phyloP scores from a whole-genome alignment of 768 basidiomycete species.

The Lentinula detonsa region DNA sequence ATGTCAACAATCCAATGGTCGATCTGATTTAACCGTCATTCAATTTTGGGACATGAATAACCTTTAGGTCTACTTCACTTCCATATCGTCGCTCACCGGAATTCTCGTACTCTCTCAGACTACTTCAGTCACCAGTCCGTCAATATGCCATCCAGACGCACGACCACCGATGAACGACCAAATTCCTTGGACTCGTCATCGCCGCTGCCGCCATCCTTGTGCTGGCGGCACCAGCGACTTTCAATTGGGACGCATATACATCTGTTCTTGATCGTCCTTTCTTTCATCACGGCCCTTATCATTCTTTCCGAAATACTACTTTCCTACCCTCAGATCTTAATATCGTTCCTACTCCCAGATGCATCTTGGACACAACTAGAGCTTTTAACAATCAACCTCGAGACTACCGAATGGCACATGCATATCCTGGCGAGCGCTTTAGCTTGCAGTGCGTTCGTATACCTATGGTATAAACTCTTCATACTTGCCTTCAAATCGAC shows the following conservation, averaged over 20 bases:
- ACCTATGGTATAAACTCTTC: not conserved
- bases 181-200: not conserved
- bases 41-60: not conserved
- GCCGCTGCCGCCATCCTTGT: not conserved
- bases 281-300: not conserved
- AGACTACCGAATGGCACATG: not conserved
- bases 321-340: not conserved
- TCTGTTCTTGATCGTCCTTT: not conserved
- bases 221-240: not conserved
- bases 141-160: not conserved
- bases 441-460: not conserved
- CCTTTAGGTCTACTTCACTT: not conserved
- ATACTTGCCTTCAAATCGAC: not conserved
- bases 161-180: not conserved
- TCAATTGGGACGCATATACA: not conserved
- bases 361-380: not conserved
- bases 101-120: not conserved
- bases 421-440: not conserved
- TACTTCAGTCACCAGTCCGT: not conserved
- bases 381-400: not conserved
- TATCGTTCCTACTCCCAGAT: not conserved
- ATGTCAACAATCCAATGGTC: not conserved
- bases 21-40: not conserved
- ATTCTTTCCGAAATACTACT: not conserved
- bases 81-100: not conserved